Percentiles rank a stretch among this genome's conserved stretches.
These are phyloP conservation scores for Pseudogymnoascus sp. DNA, from an alignment of 2,329 filamentous ascomycete genomes.

Conservation along the genomic window DNA sequence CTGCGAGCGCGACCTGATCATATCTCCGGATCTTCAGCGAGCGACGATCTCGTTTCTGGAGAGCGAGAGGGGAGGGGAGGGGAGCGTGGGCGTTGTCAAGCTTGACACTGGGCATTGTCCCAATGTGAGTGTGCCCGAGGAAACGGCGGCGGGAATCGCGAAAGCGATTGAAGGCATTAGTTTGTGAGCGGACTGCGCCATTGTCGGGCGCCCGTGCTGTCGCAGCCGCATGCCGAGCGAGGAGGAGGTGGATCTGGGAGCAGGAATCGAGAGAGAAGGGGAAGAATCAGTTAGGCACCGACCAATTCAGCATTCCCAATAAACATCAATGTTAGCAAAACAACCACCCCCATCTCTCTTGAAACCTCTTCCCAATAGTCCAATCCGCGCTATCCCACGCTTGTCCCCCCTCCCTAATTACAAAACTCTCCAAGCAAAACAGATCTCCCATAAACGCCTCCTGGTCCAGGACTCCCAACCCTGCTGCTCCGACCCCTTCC, in stretches of 20 bases:
- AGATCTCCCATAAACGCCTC: slow-evolving; percentile 1
- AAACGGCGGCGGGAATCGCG: neutral
- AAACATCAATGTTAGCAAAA: slow-evolving; percentile 1
- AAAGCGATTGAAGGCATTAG: neutral
- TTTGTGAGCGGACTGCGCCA: neutral
- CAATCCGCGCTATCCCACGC: slow-evolving; percentile 3
- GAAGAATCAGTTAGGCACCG: neutral
- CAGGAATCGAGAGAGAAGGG: neutral
- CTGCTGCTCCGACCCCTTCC: neutral
- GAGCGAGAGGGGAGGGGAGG: neutral
- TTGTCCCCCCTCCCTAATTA: neutral
- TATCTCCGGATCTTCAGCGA: neutral
- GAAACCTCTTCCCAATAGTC: neutral
- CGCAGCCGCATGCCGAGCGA: neutral
- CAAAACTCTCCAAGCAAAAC: slow-evolving; percentile 1
- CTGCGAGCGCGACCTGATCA: neutral
- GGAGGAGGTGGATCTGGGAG: neutral
- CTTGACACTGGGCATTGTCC: slow-evolving; percentile 3
- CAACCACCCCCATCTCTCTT: slow-evolving; percentile 4
- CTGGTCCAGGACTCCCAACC: neutral
- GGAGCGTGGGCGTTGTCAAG: neutral
- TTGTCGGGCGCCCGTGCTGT: neutral
- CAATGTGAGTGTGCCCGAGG: neutral
- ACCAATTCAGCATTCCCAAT: neutral
- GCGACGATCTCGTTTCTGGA: neutral